Conservation (phyloP, 2,329 filamentous ascomycete genomes). For the Beauveria asiatica region DNA sequence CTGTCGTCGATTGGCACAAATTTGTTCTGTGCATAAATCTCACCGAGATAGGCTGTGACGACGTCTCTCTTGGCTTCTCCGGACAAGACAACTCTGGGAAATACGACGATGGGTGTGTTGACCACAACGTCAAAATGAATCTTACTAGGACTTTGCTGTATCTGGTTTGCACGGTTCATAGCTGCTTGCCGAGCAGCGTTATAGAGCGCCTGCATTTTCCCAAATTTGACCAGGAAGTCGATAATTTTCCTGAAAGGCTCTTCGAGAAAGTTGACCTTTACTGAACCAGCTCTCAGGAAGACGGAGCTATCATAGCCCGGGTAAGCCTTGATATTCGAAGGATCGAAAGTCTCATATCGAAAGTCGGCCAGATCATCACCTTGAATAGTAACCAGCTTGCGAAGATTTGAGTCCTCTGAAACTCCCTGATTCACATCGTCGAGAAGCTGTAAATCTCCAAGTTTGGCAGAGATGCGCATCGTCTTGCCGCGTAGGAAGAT, state of each 20-base stretch:
- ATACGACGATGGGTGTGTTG: slow-evolving; percentile 92
- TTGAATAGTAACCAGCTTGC: slow-evolving; percentile 87
- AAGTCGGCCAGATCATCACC: slow-evolving; percentile 95
- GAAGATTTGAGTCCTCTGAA: slow-evolving; percentile 67
- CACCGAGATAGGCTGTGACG: slow-evolving; percentile 86
- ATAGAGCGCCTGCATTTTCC: slow-evolving; percentile 98
- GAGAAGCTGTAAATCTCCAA: slow-evolving; percentile 80
- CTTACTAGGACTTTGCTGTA: slow-evolving; percentile 82
- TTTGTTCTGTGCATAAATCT: slow-evolving; percentile 93
- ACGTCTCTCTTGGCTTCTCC: slow-evolving; percentile 68
- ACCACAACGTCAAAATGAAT: slow-evolving; percentile 92
- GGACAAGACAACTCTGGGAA: slow-evolving; percentile 68
- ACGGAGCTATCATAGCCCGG: slow-evolving; percentile 93
- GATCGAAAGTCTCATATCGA: slow-evolving; percentile 91
- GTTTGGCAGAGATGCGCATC: slow-evolving; percentile 77
- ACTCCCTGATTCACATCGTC: slow-evolving; percentile 94
- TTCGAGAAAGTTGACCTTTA: slow-evolving; percentile 94
- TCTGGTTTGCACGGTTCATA: slow-evolving; percentile 83
- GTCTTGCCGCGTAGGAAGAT: slow-evolving; percentile 79
- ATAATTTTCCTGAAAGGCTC: slow-evolving; percentile 98
- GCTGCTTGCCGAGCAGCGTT: slow-evolving; percentile 94
- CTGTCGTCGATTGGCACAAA: slow-evolving; percentile 80
- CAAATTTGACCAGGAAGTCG: slow-evolving; percentile 96
- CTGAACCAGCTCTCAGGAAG: slow-evolving; percentile 81
- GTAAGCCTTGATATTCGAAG: slow-evolving; percentile 59